These are phyloP conservation scores for slime mould (Dictyostelium discoideum) DNA, from an alignment of 78 protist species.

Conservation along the genomic window dicty_2.7 NC_007088.5:3998001-3998500, in stretches of 20 bases:
- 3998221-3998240: slow-evolving; percentile 44
- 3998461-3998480: slow-evolving; percentile 69
- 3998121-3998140: neutral
- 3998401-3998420: slow-evolving; percentile 66
- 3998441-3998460: slow-evolving; percentile 53
- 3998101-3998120: neutral
- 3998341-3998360: no score
- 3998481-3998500: slow-evolving; percentile 46
- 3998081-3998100: neutral
- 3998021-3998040: neutral
- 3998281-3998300: neutral
- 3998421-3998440: slow-evolving; percentile 51
- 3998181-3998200: slow-evolving; percentile 49
- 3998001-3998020: no score
- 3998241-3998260: slow-evolving; percentile 10
- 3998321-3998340: no score
- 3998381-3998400: neutral
- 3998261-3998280: neutral
- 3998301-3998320: no score
- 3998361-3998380: no score
- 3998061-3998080: no score
- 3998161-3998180: slow-evolving; percentile 69
- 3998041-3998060: neutral
- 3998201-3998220: slow-evolving; percentile 79
- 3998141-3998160: neutral